phyloP scores from a whole-genome alignment of 345 rosid species.

The Passiflora organensis region DNA sequence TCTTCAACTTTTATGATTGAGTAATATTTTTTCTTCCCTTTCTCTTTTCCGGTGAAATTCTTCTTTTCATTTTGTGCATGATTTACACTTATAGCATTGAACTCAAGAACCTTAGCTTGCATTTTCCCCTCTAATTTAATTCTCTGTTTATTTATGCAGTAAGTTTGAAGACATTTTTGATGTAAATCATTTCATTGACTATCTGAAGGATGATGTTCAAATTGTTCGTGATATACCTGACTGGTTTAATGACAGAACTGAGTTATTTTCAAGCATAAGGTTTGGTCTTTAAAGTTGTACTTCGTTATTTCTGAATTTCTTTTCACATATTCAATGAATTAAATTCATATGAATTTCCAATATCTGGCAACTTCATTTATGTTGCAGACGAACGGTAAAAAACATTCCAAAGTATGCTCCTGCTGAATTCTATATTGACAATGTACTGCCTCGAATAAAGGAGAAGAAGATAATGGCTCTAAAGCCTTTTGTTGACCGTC shows the following conservation, averaged over 20 bases:
- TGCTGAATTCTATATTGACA: slow-evolving; percentile 95
- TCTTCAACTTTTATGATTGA: no score
- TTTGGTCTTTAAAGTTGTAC: slow-evolving; percentile 21
- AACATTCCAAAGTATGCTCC: slow-evolving; percentile 99
- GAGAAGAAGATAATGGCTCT: slow-evolving; percentile 99
- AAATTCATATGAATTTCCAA: not conserved
- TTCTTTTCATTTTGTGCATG: no score
- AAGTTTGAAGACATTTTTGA: slow-evolving; percentile 96
- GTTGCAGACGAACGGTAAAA: slow-evolving; percentile 84
- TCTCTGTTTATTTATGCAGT: slow-evolving; percentile 48
- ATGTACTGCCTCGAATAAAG: slow-evolving; percentile 93
- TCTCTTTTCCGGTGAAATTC: no score
- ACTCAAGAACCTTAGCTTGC: slow-evolving; percentile 1
- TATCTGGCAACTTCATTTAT: slow-evolving; percentile 2
- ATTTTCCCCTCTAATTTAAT: not conserved
- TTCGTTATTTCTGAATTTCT: not conserved
- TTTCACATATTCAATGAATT: not conserved
- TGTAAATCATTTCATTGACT: slow-evolving; percentile 95
- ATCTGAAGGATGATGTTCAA: slow-evolving; percentile 79
- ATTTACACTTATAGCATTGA: no score
- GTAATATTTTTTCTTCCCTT: no score
- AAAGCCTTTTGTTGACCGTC: slow-evolving; percentile 98
- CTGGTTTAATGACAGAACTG: slow-evolving; percentile 96
- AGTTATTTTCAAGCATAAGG: slow-evolving; percentile 91
- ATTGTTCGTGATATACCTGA: slow-evolving; percentile 95